Conservation (phyloP, 768 basidiomycete species). For the Lentinula lateritia region DNA sequence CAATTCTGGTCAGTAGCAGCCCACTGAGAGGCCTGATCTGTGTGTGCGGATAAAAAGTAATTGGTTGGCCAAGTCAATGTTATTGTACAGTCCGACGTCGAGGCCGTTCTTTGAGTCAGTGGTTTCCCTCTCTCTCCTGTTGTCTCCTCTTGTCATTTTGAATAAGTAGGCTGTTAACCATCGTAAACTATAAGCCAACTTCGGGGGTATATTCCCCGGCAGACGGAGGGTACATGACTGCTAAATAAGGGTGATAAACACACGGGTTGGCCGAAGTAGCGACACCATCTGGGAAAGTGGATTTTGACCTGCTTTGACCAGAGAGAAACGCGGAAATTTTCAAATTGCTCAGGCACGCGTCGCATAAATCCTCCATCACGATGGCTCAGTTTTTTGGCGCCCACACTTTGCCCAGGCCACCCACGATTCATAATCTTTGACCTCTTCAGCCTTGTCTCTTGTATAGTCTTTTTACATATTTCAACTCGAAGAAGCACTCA, state of each 20-base stretch:
- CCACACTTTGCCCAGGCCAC: not conserved
- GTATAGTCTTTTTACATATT: no score
- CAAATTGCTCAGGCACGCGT: not conserved
- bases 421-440: not conserved
- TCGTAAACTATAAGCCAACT: no score
- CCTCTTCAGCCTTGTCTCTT: no score
- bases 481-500: not conserved
- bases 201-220: no score
- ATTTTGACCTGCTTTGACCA: not conserved
- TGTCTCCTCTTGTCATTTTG: no score
- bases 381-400: not conserved
- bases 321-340: not conserved
- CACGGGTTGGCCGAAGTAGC: not conserved
- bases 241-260: not conserved
- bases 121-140: no score
- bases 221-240: not conserved
- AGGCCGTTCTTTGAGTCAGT: no score
- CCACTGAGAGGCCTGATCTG: no score
- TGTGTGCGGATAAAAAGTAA: no score
- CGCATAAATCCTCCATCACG: not conserved
- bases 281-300: not conserved
- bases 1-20: constrained; percentile 49
- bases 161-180: not conserved
- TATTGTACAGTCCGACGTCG: no score
- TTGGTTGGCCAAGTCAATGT: no score